Conservation (phyloP, 768 basidiomycete species). For the Antrodiella citrinella region DNA sequence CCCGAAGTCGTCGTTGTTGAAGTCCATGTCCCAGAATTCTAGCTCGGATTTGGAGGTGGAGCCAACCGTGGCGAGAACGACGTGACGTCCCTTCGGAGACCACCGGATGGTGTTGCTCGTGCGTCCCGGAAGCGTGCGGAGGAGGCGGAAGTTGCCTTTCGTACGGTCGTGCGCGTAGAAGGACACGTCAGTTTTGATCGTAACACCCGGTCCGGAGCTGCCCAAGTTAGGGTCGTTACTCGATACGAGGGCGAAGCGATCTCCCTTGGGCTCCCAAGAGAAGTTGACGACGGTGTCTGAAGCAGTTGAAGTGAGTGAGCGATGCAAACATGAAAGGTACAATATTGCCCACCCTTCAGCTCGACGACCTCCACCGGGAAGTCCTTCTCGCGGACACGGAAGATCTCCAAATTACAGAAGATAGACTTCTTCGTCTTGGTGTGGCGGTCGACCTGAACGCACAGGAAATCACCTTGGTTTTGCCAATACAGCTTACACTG, state of each 20-base stretch:
- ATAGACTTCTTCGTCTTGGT: constrained; percentile 98
- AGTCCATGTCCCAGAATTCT: constrained; percentile 99
- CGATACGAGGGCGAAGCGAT: constrained; percentile 92
- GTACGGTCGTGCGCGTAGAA: constrained; percentile 91
- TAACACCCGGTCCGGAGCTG: constrained; percentile 81
- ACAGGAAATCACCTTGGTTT: constrained; percentile 95
- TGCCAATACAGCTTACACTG: constrained; percentile 99
- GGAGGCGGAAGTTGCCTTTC: constrained; percentile 91
- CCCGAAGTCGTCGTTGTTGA: constrained; percentile 55
- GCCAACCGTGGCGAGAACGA: constrained; percentile 92
- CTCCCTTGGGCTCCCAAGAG: constrained; percentile 98
- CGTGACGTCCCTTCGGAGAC: constrained; percentile 94
- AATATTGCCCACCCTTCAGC: constrained; percentile 63
- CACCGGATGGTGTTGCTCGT: constrained; percentile 93
- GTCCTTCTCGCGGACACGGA: constrained; percentile 95
- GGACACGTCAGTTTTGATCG: constrained; percentile 93
- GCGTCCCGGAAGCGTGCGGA: constrained; percentile 71
- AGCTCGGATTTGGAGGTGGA: constrained; percentile 93
- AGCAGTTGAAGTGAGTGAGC: neutral
- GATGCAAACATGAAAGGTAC: neutral
- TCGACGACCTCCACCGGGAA: constrained; percentile 97
- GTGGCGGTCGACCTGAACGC: constrained; percentile 98
- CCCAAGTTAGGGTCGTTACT: constrained; percentile 91
- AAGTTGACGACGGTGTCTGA: constrained; percentile 91
- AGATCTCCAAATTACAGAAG: constrained; percentile 97